phyloP scores from a whole-genome alignment of 768 basidiomycete species.

The Lentinula sp. region DNA sequence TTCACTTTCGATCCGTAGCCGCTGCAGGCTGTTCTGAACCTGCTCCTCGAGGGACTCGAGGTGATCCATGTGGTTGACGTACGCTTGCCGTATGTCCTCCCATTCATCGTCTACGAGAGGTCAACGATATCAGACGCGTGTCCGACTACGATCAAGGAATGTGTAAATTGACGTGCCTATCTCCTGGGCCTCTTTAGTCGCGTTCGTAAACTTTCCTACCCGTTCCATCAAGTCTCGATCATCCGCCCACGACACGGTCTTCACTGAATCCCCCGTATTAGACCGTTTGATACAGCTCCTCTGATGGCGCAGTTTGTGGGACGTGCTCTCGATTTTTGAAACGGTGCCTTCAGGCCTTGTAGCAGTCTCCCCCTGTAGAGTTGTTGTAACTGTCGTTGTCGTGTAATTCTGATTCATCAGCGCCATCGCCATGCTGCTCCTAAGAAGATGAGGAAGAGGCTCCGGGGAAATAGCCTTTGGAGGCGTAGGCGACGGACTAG shows the following conservation, averaged over 20 bases:
- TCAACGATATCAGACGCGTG: neutral
- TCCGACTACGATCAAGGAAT: neutral
- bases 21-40: constrained; percentile 38
- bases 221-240: constrained; percentile 54
- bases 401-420: constrained; percentile 1
- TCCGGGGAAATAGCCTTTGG: constrained; percentile 6
- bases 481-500: constrained; percentile 4
- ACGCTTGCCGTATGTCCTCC: constrained; percentile 48
- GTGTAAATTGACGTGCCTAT: constrained; percentile 22
- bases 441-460: constrained; percentile 7
- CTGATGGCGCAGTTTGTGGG: constrained; percentile 31
- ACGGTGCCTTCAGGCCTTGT: neutral
- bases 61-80: constrained; percentile 57
- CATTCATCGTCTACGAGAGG: constrained; percentile 46
- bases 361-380: neutral
- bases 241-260: constrained; percentile 76
- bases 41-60: constrained; percentile 52
- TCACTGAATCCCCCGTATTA: constrained; percentile 49
- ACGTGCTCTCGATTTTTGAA: neutral
- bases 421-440: constrained; percentile 4
- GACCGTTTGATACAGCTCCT: constrained; percentile 63
- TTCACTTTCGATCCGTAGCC: constrained; percentile 37
- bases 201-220: constrained; percentile 40
- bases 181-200: constrained; percentile 31
- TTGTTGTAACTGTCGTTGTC: neutral